Base-by-base conservation (phyloP, 331 rosid genomes). In the Spiraea crenata region DNA sequence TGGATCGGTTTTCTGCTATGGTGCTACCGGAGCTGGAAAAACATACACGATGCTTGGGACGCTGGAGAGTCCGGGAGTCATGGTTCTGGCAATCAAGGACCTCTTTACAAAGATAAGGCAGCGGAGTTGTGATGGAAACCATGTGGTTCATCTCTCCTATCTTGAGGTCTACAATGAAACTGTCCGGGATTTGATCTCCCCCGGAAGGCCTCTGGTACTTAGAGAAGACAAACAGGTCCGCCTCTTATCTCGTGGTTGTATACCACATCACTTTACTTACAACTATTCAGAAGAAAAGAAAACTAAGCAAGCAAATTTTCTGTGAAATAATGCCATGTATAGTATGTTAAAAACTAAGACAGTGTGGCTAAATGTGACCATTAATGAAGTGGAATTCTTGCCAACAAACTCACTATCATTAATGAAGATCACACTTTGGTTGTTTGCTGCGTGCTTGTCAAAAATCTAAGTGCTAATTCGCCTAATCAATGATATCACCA, bases 1-100 rank as follows among this genome's bases (percentile, higher is more conserved):
- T 73, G 98, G 98, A 9, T 82, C 98, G 17, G 96, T 92, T 1
- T 89, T 92, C 81, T 89, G 98, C 79, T 92, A 92, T 56, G 98
- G 98, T 3, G 98, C 98, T 16, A 92, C 98, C 0, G 98, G 98
- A 67, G 98, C 98, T 72, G 98, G 98, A 41, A 92, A 92, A 75
- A 92, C 98, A 0, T 89, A 89, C 78, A 92, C 98, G 46, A 92
- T 92, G 98, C 92, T 92, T 2, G 96, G 98, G 0, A 92, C 95
- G 3, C 63, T 86, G 54, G 96, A 89, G 84, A 92, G 69, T 81
- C 96, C 96, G 9, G 98, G 98, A 40, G 98, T 92, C 59, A 92
- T 92, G 96, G 98, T 92, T 81, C 81, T 89, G 86, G 98, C 98
- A 16, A 92, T 92, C 49, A 89, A 92, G 84, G 98, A 92, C 68